phyloP scores from a whole-genome alignment of 139 green algal species.

The Limnomonas spitsbergensis region DNA sequence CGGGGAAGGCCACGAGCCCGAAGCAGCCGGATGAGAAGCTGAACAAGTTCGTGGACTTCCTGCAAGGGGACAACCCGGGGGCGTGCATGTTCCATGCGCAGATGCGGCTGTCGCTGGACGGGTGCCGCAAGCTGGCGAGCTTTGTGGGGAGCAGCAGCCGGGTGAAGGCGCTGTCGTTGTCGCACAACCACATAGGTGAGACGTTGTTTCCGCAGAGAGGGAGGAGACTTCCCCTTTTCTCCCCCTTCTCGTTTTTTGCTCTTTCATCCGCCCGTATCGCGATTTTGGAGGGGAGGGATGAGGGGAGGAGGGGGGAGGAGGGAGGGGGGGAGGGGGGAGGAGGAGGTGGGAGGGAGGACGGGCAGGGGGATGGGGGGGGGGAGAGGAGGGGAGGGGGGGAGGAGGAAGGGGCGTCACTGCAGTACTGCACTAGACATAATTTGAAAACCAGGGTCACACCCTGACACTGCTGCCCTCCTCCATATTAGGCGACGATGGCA shows the following conservation, averaged over 20 bases:
- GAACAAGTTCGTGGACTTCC: slow-evolving; percentile 44
- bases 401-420: no score
- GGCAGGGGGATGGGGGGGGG: no score
- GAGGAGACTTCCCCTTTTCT: neutral
- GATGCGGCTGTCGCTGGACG: slow-evolving; percentile 50
- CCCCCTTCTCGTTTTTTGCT: neutral
- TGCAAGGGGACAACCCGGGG: slow-evolving; percentile 32
- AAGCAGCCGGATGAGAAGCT: slow-evolving; percentile 22
- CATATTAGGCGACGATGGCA: slow-evolving; percentile 40
- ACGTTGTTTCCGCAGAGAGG: neutral
- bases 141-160: slow-evolving; percentile 35
- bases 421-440: no score
- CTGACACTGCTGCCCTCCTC: no score
- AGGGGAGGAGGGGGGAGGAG: no score
- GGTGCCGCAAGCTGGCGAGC: slow-evolving; percentile 43
- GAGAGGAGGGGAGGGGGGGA: no score
- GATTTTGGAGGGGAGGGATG: no score
- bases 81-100: slow-evolving; percentile 54
- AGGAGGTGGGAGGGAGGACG: no score
- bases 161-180: slow-evolving; percentile 46
- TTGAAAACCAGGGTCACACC: no score
- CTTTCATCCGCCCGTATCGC: neutral
- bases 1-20: neutral
- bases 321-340: no score
- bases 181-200: slow-evolving; percentile 51